Base-by-base conservation (phyloP, 306 rosid species). In the Glycine soja region DNA sequence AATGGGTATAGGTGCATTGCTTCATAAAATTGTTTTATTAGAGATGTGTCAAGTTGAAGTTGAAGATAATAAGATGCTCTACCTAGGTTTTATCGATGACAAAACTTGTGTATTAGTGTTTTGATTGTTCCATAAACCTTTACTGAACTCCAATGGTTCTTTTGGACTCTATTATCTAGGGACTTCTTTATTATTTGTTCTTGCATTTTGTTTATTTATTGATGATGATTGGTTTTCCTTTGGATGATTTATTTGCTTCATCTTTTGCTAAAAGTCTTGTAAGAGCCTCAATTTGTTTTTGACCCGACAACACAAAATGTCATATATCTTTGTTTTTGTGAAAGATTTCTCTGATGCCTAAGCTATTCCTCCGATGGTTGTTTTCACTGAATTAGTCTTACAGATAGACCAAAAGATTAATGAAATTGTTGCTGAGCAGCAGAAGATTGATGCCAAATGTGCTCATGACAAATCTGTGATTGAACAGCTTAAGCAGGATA, bases 341-440 rank as follows among this genome's bases (percentile, higher is more conserved):
- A 76, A 10, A 67, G 58, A n/a, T 34, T 76, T 72, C 19, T 72
- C 57, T 48, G 40, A 51, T 61, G 78, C 51, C 56, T 38, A 18
- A 54, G 75, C 50, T 65, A 30, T 72, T 80, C 43, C 74, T 59
- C 61, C 65, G 14, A 14, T 83, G 51, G 50, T 83, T 88, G 92
- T 90, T 89, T 92, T 84, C 80, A 7, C 95, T 95, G 85, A 90
- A 87, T 81, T 78, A 80, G 79, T 88, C 96, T 81, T 81, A 95
- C 99, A 91, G 93, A 95, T 90, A 85, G 99, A 95, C 84, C 87
- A 86, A 75, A 86, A 83, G 80, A 95, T 95, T 84, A 90, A 91
- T 42, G 91, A 89, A 77, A 89, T 91, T 77, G 93, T 95, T 76
- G 81, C 97, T 62, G 99, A 93, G 89, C 96, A 95, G 93, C 98